Conservation (phyloP, 2,329 filamentous ascomycete species). For the Harringtonia lauricola region DNA sequence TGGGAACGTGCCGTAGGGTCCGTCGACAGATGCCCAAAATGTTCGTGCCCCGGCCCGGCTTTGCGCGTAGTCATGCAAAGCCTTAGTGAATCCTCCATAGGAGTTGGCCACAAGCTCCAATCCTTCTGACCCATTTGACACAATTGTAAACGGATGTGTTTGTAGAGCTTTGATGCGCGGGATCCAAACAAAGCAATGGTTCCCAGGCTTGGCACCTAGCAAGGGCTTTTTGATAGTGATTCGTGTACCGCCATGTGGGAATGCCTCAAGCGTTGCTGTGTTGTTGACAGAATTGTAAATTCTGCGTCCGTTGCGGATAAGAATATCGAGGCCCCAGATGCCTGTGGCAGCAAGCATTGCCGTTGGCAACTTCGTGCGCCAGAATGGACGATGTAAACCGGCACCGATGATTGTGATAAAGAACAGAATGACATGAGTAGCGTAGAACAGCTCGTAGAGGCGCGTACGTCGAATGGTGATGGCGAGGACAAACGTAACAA, state of each 20-base stretch:
- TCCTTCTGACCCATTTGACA: slow-evolving; percentile 26
- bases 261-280: slow-evolving; percentile 26
- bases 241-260: slow-evolving; percentile 28
- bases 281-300: slow-evolving; percentile 27
- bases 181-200: slow-evolving; percentile 50
- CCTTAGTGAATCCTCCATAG: slow-evolving; percentile 40
- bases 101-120: slow-evolving; percentile 42
- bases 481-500: slow-evolving; percentile 22
- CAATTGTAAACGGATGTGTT: slow-evolving; percentile 50
- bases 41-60: neutral
- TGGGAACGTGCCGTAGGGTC: slow-evolving; percentile 8
- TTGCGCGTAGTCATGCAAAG: slow-evolving; percentile 34
- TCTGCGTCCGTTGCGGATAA: slow-evolving; percentile 25
- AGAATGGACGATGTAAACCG: slow-evolving; percentile 32
- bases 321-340: slow-evolving; percentile 33
- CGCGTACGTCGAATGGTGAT: slow-evolving; percentile 18
- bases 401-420: slow-evolving; percentile 27
- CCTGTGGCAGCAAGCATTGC: slow-evolving; percentile 25
- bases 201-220: slow-evolving; percentile 30
- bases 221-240: slow-evolving; percentile 33
- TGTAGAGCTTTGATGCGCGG: slow-evolving; percentile 39
- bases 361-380: slow-evolving; percentile 22
- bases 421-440: slow-evolving; percentile 30
- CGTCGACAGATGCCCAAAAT: slow-evolving; percentile 6
- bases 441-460: slow-evolving; percentile 37